phyloP scores from a whole-genome alignment of 2,329 filamentous ascomycete species.

The Raffaelea albimanens region DNA sequence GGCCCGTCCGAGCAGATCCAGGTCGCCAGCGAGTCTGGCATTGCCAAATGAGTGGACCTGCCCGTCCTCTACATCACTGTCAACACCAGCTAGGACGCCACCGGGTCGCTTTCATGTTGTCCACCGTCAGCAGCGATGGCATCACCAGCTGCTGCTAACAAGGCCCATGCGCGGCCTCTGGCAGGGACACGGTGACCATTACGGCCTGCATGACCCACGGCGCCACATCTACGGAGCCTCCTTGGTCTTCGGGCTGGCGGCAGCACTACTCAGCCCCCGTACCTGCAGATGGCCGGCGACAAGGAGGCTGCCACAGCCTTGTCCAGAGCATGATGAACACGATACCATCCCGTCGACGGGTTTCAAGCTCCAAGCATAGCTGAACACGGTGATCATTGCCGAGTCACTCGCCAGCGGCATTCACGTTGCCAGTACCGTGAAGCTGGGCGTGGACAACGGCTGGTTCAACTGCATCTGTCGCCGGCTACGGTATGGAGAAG shows the following conservation, averaged over 20 bases:
- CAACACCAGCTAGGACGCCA: slow-evolving; percentile 19
- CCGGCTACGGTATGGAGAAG: slow-evolving; percentile 61
- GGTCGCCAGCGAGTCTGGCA: neutral
- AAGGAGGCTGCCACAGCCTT: slow-evolving; percentile 45
- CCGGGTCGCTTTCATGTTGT: slow-evolving; percentile 36
- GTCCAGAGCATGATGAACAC: slow-evolving; percentile 35
- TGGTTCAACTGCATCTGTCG: slow-evolving; percentile 47
- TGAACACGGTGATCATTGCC: slow-evolving; percentile 22
- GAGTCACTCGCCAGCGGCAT: slow-evolving; percentile 43
- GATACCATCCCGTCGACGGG: slow-evolving; percentile 20
- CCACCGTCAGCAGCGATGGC: slow-evolving; percentile 19
- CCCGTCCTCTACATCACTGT: neutral
- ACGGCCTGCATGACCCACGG: slow-evolving; percentile 42
- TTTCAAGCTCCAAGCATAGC: neutral
- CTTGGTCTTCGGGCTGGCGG: slow-evolving; percentile 28
- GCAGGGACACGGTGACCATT: slow-evolving; percentile 14
- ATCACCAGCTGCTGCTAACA: slow-evolving; percentile 25
- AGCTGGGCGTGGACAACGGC: slow-evolving; percentile 49
- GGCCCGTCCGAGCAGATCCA: neutral
- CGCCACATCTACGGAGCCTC: slow-evolving; percentile 34
- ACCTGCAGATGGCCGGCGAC: slow-evolving; percentile 43
- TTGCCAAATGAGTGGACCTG: neutral
- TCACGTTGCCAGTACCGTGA: slow-evolving; percentile 40
- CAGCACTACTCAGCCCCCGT: slow-evolving; percentile 36
- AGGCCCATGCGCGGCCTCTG: slow-evolving; percentile 35